Base-by-base conservation (phyloP, 225 moss, liverwort and hornwort genomes). In the Marchantia paleacea region DNA sequence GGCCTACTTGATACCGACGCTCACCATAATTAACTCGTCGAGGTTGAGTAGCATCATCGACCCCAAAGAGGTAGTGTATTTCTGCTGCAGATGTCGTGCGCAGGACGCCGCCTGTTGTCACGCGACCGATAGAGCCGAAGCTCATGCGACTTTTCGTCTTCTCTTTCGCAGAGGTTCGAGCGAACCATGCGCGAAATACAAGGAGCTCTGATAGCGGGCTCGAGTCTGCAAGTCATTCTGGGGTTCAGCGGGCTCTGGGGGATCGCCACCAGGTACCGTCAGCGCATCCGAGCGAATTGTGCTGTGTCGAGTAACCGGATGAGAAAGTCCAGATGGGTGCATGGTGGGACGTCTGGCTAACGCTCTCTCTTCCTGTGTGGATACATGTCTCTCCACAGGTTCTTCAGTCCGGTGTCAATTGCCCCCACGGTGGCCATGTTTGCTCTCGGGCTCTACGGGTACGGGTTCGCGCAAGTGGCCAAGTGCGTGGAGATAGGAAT, bases 181-280 rank as follows among this genome's bases (percentile, higher is more conserved):
- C 85, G 70, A 26, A 89, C 78, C 6, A 91, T 96, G 84, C 92
- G 95, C 28, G 95, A 94, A 2, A 79, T 93, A 0, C 95, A 96
- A 89, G 95, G 95, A 4, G 95, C 93, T 19, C 83, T 96, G 15
- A 96, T 96, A 26, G 92, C 90, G 31, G 90, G 91, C 7, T 93
- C 93, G 12, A 85, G 87, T 25, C n/a, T 96, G 3, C 93, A 93
- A 73, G 91, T 96, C 0, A 87, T 96, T 25, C 80, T 96, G 48
- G 95, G 95, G 0, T 96, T 92, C 65, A 96, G 95, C 70, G 95
- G 95, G 39, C 87, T 96, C 0, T 96, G 95, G 95, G 95, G 93
- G 6, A 89, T 96, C 62, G 90, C 72, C 0, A 83, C 88, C 75
- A 87, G 93, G 95, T 93, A 78, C 15, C 9, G 31, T 0, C 70